Evolutionary conservation across 768 basidiomycete species (phyloP), one percentile per base, ranked within the genome.

Genomic region (Boletus barrowsii): DNA sequence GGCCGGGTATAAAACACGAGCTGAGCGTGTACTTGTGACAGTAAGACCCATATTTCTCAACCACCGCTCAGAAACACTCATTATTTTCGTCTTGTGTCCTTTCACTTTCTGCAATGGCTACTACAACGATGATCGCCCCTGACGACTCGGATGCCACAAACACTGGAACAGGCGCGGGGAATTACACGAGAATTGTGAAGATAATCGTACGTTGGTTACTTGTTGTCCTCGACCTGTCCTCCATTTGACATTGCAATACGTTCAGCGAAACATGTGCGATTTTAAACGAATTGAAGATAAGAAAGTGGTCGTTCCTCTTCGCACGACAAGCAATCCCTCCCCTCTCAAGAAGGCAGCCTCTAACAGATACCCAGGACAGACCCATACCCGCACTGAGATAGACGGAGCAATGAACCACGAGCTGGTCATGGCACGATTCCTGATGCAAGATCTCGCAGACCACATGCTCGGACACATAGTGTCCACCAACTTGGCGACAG

Each of bases 371-470:
- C 54, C 52, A 0, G 45, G 52, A 9, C 51, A 59, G 30, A 24
- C 48, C 0, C 37, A 60, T 10, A 62, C 41, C 0, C 37, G 53
- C 15, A 43, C 37, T 5, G 6, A 6, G 4, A 14, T 63, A 2
- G 49, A 53, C 32, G 18, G 14, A 2, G 54, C 48, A 9, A 35
- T 64, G 8, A 22, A 41, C 4, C 26, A 43, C 30, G 58, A 60
- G 41, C 49, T 60, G 24, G 54, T 33, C 3, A 42, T 39, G 7
- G 61, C 47, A 22, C 58, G 48, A 3, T 53, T 44, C 18, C n/a
- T 58, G 7, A 36, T 47, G 14, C 13, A 57, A 4, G 61, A 64
- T 40, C 58, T 62, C 5, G 60, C 61, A 1, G 56, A 59, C 32
- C 61, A 58, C 1, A 39, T 54, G 1, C 42, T 59, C 2, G 55